Evolutionary conservation across 768 basidiomycete species (phyloP), one percentile per base, ranked within the genome.

Genomic region (Auricularia sp.): DNA sequence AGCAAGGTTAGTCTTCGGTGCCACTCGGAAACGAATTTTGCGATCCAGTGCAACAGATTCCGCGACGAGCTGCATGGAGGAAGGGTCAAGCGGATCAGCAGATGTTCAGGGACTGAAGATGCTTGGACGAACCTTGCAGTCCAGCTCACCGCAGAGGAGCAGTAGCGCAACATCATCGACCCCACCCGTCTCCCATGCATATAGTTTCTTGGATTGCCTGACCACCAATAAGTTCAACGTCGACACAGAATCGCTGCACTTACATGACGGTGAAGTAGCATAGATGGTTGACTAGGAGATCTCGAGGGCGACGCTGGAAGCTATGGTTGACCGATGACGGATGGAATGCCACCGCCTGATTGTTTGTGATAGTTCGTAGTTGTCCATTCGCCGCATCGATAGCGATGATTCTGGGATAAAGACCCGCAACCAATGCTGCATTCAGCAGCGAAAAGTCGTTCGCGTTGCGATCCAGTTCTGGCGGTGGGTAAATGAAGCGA

Each of bases 201-300:
- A 96, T 34, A 95, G 75, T 73, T 86, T 93, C 76, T 93, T 97
- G 6, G 94, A 95, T 72, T 94, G 93, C 92, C 94, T 94, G 63
- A 34, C 29, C 34, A 63, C 63, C n/a, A 54, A 18, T 65, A 24
- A 18, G 24, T 29, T 33, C 36, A 59, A 29, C 36, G 29, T 56
- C 11, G 33, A 29, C 3, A 21, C 64, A 62, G 62, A 33, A 74
- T 29, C 29, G 29, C 29, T 29, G 29, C 29, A 29, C 82, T 67
- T 68, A 91, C 92, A 94, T 95, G 44, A 96, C 79, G 1, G 93
- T 95, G 73, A 94, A 97, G 74, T 94, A 96, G 16, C 82, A 79
- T 62, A 96, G 72, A 74, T 92, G 81, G 66, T 88, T 87, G 14
- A 82, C 83, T 0, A 85, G 88, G 68, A 94, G 87, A 63, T 95